Percentiles rank a stretch among this genome's conserved stretches.
phyloP scores from a whole-genome alignment of 768 basidiomycete species.

The Pleurotus citrinopileatus region DNA sequence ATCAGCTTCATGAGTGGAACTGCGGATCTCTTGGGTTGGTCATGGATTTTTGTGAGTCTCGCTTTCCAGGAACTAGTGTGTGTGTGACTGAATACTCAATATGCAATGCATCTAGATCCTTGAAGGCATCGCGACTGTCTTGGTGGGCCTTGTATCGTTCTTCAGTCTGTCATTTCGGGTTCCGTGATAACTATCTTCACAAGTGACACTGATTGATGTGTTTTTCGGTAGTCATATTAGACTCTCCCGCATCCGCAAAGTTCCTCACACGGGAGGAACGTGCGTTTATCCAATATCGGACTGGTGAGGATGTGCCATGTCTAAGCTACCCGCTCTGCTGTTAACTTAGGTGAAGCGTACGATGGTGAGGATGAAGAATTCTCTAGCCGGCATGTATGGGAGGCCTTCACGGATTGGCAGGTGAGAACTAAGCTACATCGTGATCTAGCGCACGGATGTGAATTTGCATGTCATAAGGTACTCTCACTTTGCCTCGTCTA shows the following conservation, averaged over 20 bases:
- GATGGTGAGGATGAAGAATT: constrained; percentile 63
- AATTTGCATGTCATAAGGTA: constrained; percentile 21
- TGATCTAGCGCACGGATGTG: neutral
- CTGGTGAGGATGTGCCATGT: constrained; percentile 14
- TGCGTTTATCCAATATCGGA: constrained; percentile 25
- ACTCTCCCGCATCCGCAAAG: constrained; percentile 54
- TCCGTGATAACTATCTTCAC: neutral
- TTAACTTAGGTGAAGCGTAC: constrained; percentile 51
- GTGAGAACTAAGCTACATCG: constrained; percentile 19
- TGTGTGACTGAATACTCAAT: neutral
- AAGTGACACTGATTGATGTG: neutral
- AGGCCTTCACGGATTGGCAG: constrained; percentile 64
- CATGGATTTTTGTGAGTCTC: constrained; percentile 59
- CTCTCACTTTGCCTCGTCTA: constrained; percentile 56
- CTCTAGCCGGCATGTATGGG: constrained; percentile 47
- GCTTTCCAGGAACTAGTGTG: constrained; percentile 7
- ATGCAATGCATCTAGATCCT: constrained; percentile 41
- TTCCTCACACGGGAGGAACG: constrained; percentile 64
- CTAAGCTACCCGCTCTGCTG: too few species aligned
- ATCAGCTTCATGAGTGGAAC: constrained; percentile 51
- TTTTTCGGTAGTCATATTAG: constrained; percentile 49
- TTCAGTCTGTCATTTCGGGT: constrained; percentile 31
- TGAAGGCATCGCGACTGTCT: constrained; percentile 61
- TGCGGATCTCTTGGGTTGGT: constrained; percentile 51
- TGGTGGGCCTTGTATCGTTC: constrained; percentile 50